A percentile compares a stretch with the other conserved stretches of the same genome.
These are phyloP conservation scores for Geotrichum europaeum DNA, from an alignment of 1,139 yeast species.

Conservation along the genomic window DNA sequence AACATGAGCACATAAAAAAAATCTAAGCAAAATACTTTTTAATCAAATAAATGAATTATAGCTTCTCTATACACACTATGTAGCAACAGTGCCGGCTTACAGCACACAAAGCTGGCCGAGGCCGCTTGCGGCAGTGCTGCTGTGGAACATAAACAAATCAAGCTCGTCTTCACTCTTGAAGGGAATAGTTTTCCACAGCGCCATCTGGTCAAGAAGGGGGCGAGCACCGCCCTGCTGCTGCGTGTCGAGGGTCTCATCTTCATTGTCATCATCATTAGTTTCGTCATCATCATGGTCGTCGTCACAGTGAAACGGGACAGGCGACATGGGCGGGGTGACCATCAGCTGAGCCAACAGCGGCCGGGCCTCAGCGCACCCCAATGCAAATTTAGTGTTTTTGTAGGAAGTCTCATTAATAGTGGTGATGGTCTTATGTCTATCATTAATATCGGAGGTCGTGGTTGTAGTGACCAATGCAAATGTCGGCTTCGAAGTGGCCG, in stretches of 20 bases:
- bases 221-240: not conserved
- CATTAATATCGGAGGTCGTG: not conserved
- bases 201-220: not conserved
- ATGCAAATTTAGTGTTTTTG: not conserved
- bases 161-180: conserved; percentile 10
- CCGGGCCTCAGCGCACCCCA: not conserved
- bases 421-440: not conserved
- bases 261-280: not conserved
- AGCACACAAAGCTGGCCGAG: not conserved
- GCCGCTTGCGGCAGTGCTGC: not conserved
- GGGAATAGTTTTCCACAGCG: not conserved
- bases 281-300: not conserved
- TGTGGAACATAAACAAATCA: conserved; percentile 8
- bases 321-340: conserved; percentile 4
- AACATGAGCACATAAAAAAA: too few species aligned
- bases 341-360: not conserved
- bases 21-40: too few species aligned
- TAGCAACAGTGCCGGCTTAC: not conserved
- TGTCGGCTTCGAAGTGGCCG: not conserved
- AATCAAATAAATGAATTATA: not conserved
- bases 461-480: not conserved
- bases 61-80: not conserved
- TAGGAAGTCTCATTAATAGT: not conserved
- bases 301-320: conserved; percentile 1
- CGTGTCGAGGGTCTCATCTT: not conserved